phyloP scores from a whole-genome alignment of 805 yeast species.

The Zygoascus flipseniorum region DNA sequence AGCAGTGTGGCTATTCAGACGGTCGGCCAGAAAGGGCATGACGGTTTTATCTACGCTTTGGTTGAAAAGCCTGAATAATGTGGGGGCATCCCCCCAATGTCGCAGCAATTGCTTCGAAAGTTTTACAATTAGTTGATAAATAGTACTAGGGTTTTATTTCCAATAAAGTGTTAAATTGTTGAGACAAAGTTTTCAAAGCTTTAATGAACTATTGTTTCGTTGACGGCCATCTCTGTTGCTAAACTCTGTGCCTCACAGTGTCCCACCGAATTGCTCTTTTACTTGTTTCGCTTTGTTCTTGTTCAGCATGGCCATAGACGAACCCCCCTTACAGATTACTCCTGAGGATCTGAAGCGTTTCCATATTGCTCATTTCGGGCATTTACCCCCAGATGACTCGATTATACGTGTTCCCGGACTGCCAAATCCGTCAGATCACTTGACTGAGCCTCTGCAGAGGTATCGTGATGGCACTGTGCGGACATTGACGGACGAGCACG shows the following conservation, averaged over 20 bases:
- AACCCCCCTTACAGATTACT: neutral
- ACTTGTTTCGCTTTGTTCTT: too few relatives aligned
- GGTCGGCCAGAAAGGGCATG: constrained; percentile 8
- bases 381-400: neutral
- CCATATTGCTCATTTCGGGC: constrained; percentile 13
- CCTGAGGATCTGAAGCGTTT: constrained; percentile 10
- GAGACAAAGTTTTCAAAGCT: too few relatives aligned
- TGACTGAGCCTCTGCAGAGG: neutral
- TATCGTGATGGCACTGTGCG: constrained; percentile 18
- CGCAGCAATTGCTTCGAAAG: too few relatives aligned
- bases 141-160: too few relatives aligned
- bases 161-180: too few relatives aligned
- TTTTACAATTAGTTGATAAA: too few relatives aligned
- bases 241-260: too few relatives aligned
- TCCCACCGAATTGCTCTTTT: too few relatives aligned
- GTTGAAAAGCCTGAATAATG: constrained; percentile 3
- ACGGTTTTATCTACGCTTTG: constrained; percentile 11
- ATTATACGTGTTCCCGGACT: neutral
- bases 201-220: too few relatives aligned
- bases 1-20: constrained; percentile 11
- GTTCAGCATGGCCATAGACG: neutral
- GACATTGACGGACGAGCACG: constrained; percentile 20
- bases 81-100: too few relatives aligned
- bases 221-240: too few relatives aligned
- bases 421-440: neutral